Conservation (phyloP, 331 rosid species). For the Quercus tomentella region DNA sequence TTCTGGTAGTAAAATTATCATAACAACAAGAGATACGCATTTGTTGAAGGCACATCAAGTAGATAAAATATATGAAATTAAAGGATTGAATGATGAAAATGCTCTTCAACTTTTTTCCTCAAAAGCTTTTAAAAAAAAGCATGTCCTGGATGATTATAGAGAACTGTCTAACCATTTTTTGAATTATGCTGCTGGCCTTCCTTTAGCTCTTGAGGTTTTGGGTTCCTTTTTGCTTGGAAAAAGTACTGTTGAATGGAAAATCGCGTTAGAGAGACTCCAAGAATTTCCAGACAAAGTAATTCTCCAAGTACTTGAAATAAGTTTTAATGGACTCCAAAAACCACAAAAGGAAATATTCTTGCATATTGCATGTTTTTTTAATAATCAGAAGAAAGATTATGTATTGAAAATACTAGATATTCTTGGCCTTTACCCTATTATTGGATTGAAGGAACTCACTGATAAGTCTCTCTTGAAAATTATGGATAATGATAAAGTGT, state of each 20-base stretch:
- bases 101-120: slow-evolving; percentile 7
- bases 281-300: slow-evolving; percentile 4
- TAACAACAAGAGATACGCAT: slow-evolving; percentile 7
- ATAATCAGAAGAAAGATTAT: background rate
- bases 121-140: slow-evolving; percentile 6
- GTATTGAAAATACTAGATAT: background rate
- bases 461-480: slow-evolving; percentile 18
- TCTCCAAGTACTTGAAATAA: background rate
- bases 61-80: background rate
- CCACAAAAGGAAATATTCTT: slow-evolving; percentile 10
- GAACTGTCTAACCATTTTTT: background rate
- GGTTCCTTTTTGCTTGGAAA: slow-evolving; percentile 4
- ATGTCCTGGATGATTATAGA: background rate
- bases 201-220: slow-evolving; percentile 6
- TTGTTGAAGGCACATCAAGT: background rate
- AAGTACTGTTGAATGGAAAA: background rate
- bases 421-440: background rate
- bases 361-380: slow-evolving; percentile 12
- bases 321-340: slow-evolving; percentile 12
- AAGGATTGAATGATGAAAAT: background rate
- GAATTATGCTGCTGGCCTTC: background rate
- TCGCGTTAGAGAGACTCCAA: background rate
- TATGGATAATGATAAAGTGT: background rate
- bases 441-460: background rate
- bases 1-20: slow-evolving; percentile 11